phyloP scores from a whole-genome alignment of 2,329 filamentous ascomycete genomes.

The Fusarium veterinarium region DNA sequence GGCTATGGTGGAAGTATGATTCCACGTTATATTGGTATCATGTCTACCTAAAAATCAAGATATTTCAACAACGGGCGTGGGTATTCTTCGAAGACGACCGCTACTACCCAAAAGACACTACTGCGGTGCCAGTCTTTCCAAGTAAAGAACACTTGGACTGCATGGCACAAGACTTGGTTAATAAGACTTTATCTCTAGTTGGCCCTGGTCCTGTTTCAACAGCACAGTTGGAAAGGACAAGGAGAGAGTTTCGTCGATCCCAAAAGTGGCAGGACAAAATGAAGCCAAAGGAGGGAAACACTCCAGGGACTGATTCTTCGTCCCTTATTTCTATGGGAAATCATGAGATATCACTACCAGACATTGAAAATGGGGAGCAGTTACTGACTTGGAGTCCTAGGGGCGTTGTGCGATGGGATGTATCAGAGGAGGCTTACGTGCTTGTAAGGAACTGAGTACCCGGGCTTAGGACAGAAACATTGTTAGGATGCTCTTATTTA shows the following conservation, averaged over 20 bases:
- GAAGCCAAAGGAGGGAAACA: accelerated
- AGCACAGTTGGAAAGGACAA: background rate
- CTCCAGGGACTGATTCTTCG: background rate
- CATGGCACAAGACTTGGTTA: background rate
- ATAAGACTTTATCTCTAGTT: accelerated
- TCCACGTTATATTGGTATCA: too few relatives aligned
- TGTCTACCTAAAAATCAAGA: background rate
- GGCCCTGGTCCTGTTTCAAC: background rate
- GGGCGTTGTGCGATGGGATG: background rate
- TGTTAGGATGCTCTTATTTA: too few relatives aligned
- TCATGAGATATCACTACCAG: background rate
- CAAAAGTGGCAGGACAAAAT: background rate
- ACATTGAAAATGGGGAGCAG: background rate
- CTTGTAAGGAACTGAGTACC: background rate
- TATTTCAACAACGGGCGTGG: constrained; percentile 29
- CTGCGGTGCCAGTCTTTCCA: background rate
- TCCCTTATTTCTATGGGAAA: accelerated
- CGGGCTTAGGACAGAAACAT: too few relatives aligned
- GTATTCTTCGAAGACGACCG: constrained; percentile 12
- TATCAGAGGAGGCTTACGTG: too few relatives aligned
- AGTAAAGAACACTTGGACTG: background rate
- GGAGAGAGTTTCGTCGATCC: background rate
- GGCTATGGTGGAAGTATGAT: too few relatives aligned
- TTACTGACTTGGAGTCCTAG: background rate
- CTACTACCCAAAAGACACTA: background rate